Evolutionary conservation across 2,329 filamentous ascomycete genomes (phyloP), one percentile per base, ranked within the genome.

Genomic region (Trichoderma harzianum): DNA sequence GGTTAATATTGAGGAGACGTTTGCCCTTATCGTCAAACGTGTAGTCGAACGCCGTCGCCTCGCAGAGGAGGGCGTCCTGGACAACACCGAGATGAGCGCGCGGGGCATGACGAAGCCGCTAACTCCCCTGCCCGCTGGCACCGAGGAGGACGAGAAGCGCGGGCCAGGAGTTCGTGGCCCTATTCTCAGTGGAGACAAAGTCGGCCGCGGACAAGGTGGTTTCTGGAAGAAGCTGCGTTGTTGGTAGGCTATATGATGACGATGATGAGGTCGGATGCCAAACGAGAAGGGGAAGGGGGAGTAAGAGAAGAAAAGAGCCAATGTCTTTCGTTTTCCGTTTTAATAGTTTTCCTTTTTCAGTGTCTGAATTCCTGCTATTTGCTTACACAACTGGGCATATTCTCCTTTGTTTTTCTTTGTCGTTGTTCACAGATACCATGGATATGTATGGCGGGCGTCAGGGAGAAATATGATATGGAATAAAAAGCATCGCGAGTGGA

Each of bases 1-100:
- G 84, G 93, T 96, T 75, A 96, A 96, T 79, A 93, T 96, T 74
- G 93, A 96, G 80, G 93, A 96, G 86, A 95, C 93, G 0, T 96
- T 96, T 85, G 92, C 92, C 43, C 85, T 91, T 51, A 88, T 91
- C 72, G 87, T 91, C 57, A 84, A 88, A 30, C 84, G 89, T 66
- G 89, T 91, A 65, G 85, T 88, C 61, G 89, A 91, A 83, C 83
- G 83, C n/a, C 80, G 88, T 24, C 80, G 83, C 16, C 79, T 86
- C 58, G 87, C 87, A 5, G 85, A 85, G 75, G 81, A 82, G 78
- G 87, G 85, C 72, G 75, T 82, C 68, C 74, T 78, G 63, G 83
- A 84, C 71, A 81, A 81, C 70, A 80, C 80, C 70, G 81, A 79
- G 60, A 81, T 84, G 78, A 85, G 86, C 74, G 84, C 85, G 32